Base-by-base conservation (phyloP, 495 filamentous ascomycete genomes). In the Geoglossum glabrum region DNA sequence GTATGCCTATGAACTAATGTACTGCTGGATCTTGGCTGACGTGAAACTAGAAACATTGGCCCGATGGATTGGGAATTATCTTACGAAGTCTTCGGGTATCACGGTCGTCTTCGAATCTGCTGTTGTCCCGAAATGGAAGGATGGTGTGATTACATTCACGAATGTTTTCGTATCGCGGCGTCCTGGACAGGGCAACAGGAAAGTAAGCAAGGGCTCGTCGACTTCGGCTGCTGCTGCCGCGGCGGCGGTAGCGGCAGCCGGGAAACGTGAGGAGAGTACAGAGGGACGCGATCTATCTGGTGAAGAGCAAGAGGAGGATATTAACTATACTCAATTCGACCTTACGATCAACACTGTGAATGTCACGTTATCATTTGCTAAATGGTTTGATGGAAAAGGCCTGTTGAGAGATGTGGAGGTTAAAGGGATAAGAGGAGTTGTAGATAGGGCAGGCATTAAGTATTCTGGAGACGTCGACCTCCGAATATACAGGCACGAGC, bases 61-160 rank as follows among this genome's bases (percentile, higher is more conserved):
- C 25, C 76, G 85, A 58, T 93, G 86, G 83, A 77, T 97, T 38
- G 92, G 92, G 1, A 94, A 97, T 68, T 95, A 97, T 68, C 74
- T 98, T 4, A 98, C 92, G 1, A 85, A 86, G 63, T 94, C 89
- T 21, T 92, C 90, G 36, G 92, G 92, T 2, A 71, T 96, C n/a
- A 92, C 90, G 60, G 86, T 98, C 38, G 84, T 98, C 25, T 98
- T 98, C 66, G 92, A 98, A 68, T 96, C 88, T 60, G 92, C 92
- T 15, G 94, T 98, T 62, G 92, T 97, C 15, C 92, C 92, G 11
- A 87, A 84, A 64, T 98, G 92, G 92, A 83, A 79, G 61, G 82
- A 87, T 64, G 89, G 89, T 11, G 89, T 95, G 25, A 98, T 98
- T 60, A 87, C 87, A 0, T 94, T 98, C 72, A 85, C 87, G 64